phyloP scores from a whole-genome alignment of 345 rosid genomes.

The Mangifera indica region DNA sequence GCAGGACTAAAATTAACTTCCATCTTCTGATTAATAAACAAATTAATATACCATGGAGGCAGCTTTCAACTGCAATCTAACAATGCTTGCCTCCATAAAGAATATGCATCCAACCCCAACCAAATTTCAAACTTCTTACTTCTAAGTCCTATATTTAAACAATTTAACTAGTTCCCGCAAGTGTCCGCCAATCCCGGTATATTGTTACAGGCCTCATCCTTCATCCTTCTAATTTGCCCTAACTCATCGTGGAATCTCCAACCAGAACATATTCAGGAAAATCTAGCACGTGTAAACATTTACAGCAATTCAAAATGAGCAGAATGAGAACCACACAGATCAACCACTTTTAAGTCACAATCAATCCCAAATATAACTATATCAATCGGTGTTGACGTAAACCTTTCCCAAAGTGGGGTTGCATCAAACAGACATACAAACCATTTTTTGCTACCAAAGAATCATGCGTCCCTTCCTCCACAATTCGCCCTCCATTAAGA shows the following conservation, averaged over 20 bases:
- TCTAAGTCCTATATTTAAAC: constrained; percentile 36
- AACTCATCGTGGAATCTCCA: constrained; percentile 14
- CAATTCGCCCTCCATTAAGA: constrained; percentile 93
- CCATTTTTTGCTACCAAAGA: constrained; percentile 79
- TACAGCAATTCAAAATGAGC: constrained; percentile 23
- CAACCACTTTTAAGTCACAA: constrained; percentile 23
- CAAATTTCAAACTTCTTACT: constrained; percentile 31
- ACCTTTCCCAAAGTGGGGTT: constrained; percentile 95
- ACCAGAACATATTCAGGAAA: constrained; percentile 1
- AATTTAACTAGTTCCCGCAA: constrained; percentile 22
- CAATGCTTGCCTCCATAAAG: constrained; percentile 62
- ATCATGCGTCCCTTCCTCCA: constrained; percentile 95
- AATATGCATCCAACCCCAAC: constrained; percentile 52
- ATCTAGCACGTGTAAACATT: constrained; percentile 4
- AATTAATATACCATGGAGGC: constrained; percentile 52
- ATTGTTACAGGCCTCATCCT: constrained; percentile 27
- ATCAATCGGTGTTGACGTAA: constrained; percentile 83
- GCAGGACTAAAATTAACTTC: constrained; percentile 25
- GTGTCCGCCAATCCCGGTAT: constrained; percentile 6
- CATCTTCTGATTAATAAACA: constrained; percentile 38
- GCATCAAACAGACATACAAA: constrained; percentile 92
- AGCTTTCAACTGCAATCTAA: constrained; percentile 30
- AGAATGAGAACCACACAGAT: constrained; percentile 28
- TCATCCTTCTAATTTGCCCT: constrained; percentile 12
- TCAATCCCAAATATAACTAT: constrained; percentile 33